phyloP scores from a whole-genome alignment of 2,329 filamentous ascomycete genomes.

The Chaetomium globosum region DNA sequence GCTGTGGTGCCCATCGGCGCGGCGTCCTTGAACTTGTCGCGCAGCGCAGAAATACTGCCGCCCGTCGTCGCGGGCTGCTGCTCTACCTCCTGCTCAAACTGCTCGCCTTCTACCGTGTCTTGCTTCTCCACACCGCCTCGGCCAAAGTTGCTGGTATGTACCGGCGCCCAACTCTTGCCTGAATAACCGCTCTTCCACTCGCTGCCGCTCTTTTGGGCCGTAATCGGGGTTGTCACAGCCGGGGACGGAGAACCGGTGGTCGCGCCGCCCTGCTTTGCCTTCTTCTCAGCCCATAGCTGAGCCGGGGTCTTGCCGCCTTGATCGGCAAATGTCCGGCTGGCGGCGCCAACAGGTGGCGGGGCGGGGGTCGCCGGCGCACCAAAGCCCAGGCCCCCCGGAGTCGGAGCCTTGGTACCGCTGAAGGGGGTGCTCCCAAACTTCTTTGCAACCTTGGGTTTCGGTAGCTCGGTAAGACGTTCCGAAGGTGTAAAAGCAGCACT shows the following conservation, averaged over 20 bases:
- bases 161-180: slow-evolving; percentile 87
- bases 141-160: slow-evolving; percentile 73
- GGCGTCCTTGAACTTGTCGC: slow-evolving; percentile 81
- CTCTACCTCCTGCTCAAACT: slow-evolving; percentile 46
- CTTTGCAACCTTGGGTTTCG: slow-evolving; percentile 93
- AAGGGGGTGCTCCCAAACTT: slow-evolving; percentile 77
- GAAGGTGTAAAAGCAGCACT: slow-evolving; percentile 73
- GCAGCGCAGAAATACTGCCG: slow-evolving; percentile 71
- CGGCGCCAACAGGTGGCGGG: slow-evolving; percentile 70
- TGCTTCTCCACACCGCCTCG: slow-evolving; percentile 64
- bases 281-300: slow-evolving; percentile 97
- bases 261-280: slow-evolving; percentile 73
- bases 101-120: slow-evolving; percentile 61
- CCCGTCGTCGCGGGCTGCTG: slow-evolving; percentile 53
- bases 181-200: slow-evolving; percentile 91
- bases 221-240: slow-evolving; percentile 56
- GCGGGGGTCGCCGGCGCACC: slow-evolving; percentile 62
- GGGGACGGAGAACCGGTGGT: slow-evolving; percentile 51
- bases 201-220: slow-evolving; percentile 71
- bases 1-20: slow-evolving; percentile 63
- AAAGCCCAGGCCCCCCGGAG: slow-evolving; percentile 69
- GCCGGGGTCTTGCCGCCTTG: slow-evolving; percentile 94
- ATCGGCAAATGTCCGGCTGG: slow-evolving; percentile 92
- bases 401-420: slow-evolving; percentile 84
- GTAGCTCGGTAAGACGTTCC: slow-evolving; percentile 81